These are phyloP conservation scores for Ganoderma lucidum DNA, from an alignment of 1,284 basidiomycete genomes.

Conservation along the genomic window DNA sequence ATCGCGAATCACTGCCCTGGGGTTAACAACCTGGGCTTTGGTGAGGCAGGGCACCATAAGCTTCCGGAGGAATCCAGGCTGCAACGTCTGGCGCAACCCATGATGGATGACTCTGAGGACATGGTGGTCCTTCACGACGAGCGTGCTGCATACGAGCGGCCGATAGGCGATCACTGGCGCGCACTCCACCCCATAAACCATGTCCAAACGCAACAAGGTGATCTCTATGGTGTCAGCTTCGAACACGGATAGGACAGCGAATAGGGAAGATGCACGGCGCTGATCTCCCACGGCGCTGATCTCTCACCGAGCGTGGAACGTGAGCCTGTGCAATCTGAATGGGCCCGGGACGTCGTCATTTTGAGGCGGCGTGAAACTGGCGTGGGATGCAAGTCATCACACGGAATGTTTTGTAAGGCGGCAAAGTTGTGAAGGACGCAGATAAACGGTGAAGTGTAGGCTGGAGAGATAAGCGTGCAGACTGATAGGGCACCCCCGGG, in stretches of 20 bases:
- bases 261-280: not conserved
- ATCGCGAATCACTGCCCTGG: not conserved
- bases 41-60: not conserved
- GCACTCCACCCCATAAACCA: not conserved
- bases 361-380: not conserved
- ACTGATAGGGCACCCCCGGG: no score
- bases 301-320: not conserved
- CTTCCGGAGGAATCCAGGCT: not conserved
- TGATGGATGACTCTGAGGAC: not conserved
- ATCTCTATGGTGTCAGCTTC: not conserved
- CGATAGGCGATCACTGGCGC: not conserved
- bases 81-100: not conserved
- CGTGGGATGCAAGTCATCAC: not conserved
- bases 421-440: not conserved
- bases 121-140: not conserved
- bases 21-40: not conserved
- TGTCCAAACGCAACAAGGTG: not conserved
- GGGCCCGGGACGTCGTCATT: not conserved
- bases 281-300: not conserved
- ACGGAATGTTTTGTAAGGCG: not conserved
- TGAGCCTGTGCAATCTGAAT: not conserved
- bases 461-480: not conserved
- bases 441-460: not conserved
- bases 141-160: not conserved
- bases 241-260: not conserved